These are phyloP conservation scores for Lipomyces kockii DNA, from an alignment of 805 yeast genomes.

Conservation along the genomic window DNA sequence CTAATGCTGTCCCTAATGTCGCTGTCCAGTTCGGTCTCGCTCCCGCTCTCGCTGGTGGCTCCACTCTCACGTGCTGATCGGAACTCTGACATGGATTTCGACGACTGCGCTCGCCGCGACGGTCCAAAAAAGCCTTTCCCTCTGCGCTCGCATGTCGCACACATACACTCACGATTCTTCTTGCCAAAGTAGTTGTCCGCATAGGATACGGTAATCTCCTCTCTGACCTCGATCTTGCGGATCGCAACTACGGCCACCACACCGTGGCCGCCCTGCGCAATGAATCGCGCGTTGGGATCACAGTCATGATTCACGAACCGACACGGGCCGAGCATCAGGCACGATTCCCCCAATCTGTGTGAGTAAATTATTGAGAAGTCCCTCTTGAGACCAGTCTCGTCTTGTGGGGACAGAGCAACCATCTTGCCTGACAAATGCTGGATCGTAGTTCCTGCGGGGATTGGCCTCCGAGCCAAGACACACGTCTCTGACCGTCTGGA, in stretches of 20 bases:
- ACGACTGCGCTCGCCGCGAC: background rate
- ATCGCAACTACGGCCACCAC: conserved; percentile 48
- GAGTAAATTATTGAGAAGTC: conserved; percentile 54
- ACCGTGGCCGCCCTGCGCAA: conserved; percentile 37
- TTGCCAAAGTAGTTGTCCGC: conserved; percentile 52
- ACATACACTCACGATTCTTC: conserved; percentile 51
- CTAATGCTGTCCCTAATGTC: conserved; percentile 13
- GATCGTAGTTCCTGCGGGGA: conserved; percentile 45
- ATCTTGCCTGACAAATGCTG: conserved; percentile 48
- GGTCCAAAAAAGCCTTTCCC: conserved; percentile 25
- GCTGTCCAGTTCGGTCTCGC: conserved; percentile 5
- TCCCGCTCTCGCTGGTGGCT: background rate
- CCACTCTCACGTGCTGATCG: background rate
- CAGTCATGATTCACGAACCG: conserved; percentile 57
- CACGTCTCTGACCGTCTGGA: conserved; percentile 47
- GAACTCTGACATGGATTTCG: background rate
- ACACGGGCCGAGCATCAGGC: conserved; percentile 55
- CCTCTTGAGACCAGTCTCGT: conserved; percentile 43
- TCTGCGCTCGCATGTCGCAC: conserved; percentile 51
- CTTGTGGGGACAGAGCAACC: conserved; percentile 46
- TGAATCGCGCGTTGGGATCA: conserved; percentile 50
- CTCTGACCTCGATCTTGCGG: conserved; percentile 49
- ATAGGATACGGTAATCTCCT: conserved; percentile 54
- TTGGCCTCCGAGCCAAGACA: conserved; percentile 47
- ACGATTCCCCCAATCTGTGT: conserved; percentile 44